phyloP scores from a whole-genome alignment of 2,329 filamentous ascomycete species.

The Exophiala oligosperma region DNA sequence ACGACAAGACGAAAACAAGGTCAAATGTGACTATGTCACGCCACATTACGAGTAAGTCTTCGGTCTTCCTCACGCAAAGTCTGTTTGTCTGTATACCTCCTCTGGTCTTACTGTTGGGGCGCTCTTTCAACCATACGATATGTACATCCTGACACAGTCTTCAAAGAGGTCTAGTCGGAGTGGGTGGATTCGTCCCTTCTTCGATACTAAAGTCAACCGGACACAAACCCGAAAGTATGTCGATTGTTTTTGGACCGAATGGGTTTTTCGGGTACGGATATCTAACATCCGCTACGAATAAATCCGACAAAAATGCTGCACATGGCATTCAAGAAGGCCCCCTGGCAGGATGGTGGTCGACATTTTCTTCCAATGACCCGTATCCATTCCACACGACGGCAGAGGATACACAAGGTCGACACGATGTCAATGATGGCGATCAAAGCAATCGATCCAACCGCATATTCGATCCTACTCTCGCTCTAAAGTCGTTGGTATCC shows the following conservation, averaged over 20 bases:
- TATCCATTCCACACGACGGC: conserved; percentile 9
- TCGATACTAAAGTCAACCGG: conserved; percentile 34
- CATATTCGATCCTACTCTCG: conserved; percentile 17
- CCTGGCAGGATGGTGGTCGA: conserved; percentile 49
- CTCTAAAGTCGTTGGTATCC: conserved; percentile 32
- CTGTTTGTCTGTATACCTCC: neutral
- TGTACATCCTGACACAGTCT: neutral
- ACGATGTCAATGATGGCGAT: conserved; percentile 1
- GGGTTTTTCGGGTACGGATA: conserved; percentile 54
- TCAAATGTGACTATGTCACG: conserved; percentile 23
- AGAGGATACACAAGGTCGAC: neutral
- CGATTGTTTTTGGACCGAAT: conserved; percentile 48
- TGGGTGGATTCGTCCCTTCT: conserved; percentile 48
- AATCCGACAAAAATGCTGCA: too few species aligned
- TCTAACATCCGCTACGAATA: conserved; percentile 14
- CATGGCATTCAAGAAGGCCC: conserved; percentile 25
- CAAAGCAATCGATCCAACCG: neutral
- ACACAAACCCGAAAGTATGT: conserved; percentile 38
- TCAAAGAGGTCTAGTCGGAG: conserved; percentile 39
- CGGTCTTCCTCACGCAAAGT: neutral
- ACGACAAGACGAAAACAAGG: neutral
- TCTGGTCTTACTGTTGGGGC: neutral
- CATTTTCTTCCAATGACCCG: conserved; percentile 24
- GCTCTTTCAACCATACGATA: neutral
- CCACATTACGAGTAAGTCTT: conserved; percentile 38